These are phyloP conservation scores for Malassezia dermatis DNA, from an alignment of 1,284 basidiomycete genomes.

Conservation along the genomic window DNA sequence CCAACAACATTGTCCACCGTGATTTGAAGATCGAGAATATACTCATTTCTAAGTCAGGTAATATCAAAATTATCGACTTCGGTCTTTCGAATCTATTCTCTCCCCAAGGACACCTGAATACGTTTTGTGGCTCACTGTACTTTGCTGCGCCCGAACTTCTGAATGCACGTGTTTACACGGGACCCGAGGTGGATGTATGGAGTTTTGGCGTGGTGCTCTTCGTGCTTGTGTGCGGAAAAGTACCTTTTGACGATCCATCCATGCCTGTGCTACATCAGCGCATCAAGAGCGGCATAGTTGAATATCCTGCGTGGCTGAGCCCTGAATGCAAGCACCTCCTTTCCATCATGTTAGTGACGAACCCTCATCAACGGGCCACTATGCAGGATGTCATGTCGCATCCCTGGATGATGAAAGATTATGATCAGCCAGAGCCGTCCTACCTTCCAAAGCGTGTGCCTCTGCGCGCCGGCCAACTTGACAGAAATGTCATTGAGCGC, in stretches of 20 bases:
- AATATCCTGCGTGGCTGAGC: conserved; percentile 94
- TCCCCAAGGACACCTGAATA: conserved; percentile 69
- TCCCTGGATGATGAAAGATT: conserved; percentile 90
- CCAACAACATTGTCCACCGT: conserved; percentile 92
- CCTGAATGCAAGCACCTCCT: conserved; percentile 87
- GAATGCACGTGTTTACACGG: conserved; percentile 90
- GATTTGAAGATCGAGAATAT: conserved; percentile 99
- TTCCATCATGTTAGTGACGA: conserved; percentile 90
- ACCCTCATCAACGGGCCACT: conserved; percentile 71
- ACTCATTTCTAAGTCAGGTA: conserved; percentile 92
- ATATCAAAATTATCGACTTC: conserved; percentile 99
- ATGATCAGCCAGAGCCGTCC: conserved; percentile 64
- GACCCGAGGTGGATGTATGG: conserved; percentile 97
- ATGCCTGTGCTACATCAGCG: conserved; percentile 98
- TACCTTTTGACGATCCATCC: conserved; percentile 96
- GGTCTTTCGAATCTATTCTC: conserved; percentile 94
- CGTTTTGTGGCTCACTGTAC: conserved; percentile 94
- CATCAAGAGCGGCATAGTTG: conserved; percentile 92
- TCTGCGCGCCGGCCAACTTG: conserved; percentile 72
- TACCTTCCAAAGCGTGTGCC: conserved; percentile 82
- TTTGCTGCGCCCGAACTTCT: conserved; percentile 95
- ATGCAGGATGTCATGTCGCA: conserved; percentile 78
- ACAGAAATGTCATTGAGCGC: conserved; percentile 69
- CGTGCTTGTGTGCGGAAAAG: conserved; percentile 93
- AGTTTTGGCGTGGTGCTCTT: conserved; percentile 96